A percentile compares a stretch with the other conserved stretches of the same genome.
phyloP scores from a whole-genome alignment of 768 basidiomycete genomes.

The Phaffia australis region DNA sequence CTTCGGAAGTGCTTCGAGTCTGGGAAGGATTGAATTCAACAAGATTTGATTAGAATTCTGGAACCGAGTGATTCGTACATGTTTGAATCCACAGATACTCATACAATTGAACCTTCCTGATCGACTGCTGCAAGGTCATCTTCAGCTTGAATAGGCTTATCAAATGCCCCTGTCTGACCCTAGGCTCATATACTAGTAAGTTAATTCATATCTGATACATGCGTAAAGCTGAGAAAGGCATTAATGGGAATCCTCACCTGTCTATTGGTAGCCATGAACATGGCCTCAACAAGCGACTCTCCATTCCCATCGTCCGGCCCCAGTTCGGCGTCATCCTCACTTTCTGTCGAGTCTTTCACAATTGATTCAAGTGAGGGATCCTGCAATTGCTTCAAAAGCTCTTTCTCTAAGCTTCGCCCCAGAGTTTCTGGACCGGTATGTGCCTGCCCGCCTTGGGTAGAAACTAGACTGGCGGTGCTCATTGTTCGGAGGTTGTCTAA shows the following conservation, averaged over 20 bases:
- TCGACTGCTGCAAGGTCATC: too few species aligned
- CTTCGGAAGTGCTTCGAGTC: too few species aligned
- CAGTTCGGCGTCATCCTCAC: background rate
- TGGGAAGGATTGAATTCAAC: background rate
- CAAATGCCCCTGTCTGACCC: too few species aligned
- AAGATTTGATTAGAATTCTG: background rate
- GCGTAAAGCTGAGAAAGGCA: too few species aligned
- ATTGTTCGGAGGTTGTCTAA: constrained; percentile 20
- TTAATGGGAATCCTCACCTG: constrained; percentile 3
- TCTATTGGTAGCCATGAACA: constrained; percentile 13
- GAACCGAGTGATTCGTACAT: background rate
- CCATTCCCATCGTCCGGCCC: constrained; percentile 5
- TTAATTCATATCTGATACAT: too few species aligned
- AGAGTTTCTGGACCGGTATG: constrained; percentile 6
- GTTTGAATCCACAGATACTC: background rate
- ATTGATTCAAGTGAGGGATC: background rate
- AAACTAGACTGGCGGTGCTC: background rate
- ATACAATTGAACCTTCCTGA: too few species aligned
- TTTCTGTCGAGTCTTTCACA: background rate
- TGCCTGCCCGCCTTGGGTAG: background rate
- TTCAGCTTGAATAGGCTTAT: too few species aligned
- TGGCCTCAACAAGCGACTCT: constrained; percentile 18
- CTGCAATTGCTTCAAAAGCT: constrained; percentile 15
- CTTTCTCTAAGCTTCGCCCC: constrained; percentile 21
- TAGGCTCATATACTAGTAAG: too few species aligned